These are phyloP conservation scores for Nemania sp. DNA, from an alignment of 2,329 filamentous ascomycete genomes.

Conservation along the genomic window DNA sequence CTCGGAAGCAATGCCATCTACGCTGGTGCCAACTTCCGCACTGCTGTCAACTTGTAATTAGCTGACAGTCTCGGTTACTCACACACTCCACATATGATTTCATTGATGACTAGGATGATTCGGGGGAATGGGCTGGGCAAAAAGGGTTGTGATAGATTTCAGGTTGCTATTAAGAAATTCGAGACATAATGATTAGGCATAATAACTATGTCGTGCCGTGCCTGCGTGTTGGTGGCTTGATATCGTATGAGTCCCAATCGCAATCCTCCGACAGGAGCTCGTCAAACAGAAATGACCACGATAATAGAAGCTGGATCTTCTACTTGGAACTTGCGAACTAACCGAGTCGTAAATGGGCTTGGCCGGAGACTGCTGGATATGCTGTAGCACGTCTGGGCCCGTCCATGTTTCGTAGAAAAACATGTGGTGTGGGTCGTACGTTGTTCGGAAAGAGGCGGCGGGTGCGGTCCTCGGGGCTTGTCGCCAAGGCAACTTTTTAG, in stretches of 20 bases:
- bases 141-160: slow-evolving; percentile 37
- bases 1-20: slow-evolving; percentile 90
- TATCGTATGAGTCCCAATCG: slow-evolving; percentile 12
- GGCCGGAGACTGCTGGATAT: not conserved
- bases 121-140: slow-evolving; percentile 35
- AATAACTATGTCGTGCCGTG: slow-evolving; percentile 7
- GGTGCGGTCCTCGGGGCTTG: not conserved
- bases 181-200: slow-evolving; percentile 23
- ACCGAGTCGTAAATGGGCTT: not conserved
- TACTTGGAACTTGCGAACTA: slow-evolving; percentile 12
- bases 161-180: slow-evolving; percentile 29
- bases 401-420: slow-evolving; percentile 18
- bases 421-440: slow-evolving; percentile 13
- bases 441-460: slow-evolving; percentile 4
- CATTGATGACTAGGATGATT: slow-evolving; percentile 36
- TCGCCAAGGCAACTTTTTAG: too few relatives aligned
- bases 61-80: slow-evolving; percentile 21
- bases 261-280: not conserved
- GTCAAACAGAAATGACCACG: not conserved
- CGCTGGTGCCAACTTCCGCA: slow-evolving; percentile 91
- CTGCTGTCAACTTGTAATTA: slow-evolving; percentile 79
- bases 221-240: not conserved
- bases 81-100: slow-evolving; percentile 27
- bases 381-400: slow-evolving; percentile 6
- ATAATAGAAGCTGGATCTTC: slow-evolving; percentile 12